Conservation (phyloP, 2,329 filamentous ascomycete species). For the Colletotrichum sp. region DNA sequence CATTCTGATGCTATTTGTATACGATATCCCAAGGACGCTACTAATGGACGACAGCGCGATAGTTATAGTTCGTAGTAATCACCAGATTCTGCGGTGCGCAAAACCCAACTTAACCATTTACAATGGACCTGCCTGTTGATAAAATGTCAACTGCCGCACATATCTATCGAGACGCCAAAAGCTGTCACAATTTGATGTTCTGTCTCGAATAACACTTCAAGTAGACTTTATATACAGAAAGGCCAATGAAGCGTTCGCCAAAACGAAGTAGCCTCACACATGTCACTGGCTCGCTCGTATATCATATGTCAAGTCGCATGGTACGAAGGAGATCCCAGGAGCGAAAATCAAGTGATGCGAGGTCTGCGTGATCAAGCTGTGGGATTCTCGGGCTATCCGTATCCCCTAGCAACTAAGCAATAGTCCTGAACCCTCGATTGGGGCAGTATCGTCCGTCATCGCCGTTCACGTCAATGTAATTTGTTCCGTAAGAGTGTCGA, state of each 20-base stretch:
- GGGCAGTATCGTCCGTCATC: not conserved
- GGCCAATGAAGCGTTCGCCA: fast-evolving
- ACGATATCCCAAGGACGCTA: fast-evolving
- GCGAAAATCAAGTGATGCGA: not conserved
- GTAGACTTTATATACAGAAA: not conserved
- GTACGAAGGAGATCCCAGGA: not conserved
- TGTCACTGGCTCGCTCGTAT: not conserved
- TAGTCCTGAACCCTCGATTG: not conserved
- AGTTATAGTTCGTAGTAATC: fast-evolving
- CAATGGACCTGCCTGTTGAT: not conserved
- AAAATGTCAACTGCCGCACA: fast-evolving
- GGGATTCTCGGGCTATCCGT: not conserved
- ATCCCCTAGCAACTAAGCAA: not conserved
- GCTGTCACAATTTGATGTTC: not conserved
- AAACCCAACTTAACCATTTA: not conserved
- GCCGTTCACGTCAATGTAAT: not conserved
- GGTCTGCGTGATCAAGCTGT: fast-evolving
- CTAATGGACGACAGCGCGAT: fast-evolving
- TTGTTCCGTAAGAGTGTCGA: fast-evolving
- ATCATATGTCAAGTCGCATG: not conserved
- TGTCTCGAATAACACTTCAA: fast-evolving
- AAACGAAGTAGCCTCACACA: fast-evolving
- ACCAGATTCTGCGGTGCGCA: not conserved
- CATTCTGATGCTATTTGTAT: not conserved
- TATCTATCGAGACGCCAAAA: not conserved